Conservation (phyloP, 2,329 filamentous ascomycete species). For the Colletotrichum trifolii region DNA sequence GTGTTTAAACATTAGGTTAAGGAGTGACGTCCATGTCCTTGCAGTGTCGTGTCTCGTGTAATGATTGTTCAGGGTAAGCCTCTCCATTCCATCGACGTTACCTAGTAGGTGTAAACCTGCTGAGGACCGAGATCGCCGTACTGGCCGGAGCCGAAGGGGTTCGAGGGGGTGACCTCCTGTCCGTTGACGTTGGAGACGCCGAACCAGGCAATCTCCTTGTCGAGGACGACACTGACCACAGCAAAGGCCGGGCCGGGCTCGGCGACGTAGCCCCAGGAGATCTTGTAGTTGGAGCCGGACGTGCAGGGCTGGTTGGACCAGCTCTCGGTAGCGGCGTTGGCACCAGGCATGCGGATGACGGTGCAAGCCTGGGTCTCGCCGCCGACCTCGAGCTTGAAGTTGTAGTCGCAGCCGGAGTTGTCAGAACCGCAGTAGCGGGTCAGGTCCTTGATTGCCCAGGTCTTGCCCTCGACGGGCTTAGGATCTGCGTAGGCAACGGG, state of each 20-base stretch:
- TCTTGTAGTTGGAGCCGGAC: constrained; percentile 18
- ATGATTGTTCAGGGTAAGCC: neutral
- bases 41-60: neutral
- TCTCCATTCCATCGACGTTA: neutral
- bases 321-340: constrained; percentile 22
- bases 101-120: constrained; percentile 32
- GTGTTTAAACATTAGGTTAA: constrained; percentile 13
- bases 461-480: constrained; percentile 15
- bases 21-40: constrained; percentile 4
- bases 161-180: constrained; percentile 25
- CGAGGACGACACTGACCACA: constrained; percentile 11
- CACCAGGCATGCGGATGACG: constrained; percentile 17
- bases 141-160: constrained; percentile 29
- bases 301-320: constrained; percentile 29
- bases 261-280: constrained; percentile 23
- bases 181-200: constrained; percentile 26
- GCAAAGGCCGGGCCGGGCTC: constrained; percentile 13
- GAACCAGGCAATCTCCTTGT: constrained; percentile 21
- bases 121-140: constrained; percentile 27
- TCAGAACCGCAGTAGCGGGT: constrained; percentile 19
- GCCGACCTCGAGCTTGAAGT: constrained; percentile 27
- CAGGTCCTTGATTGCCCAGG: constrained; percentile 29
- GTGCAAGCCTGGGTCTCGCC: constrained; percentile 21
- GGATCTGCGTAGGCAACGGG: constrained; percentile 12
- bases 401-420: constrained; percentile 30